Conservation (phyloP, 768 basidiomycete genomes). For the Pleurotus ostreatus region DNA sequence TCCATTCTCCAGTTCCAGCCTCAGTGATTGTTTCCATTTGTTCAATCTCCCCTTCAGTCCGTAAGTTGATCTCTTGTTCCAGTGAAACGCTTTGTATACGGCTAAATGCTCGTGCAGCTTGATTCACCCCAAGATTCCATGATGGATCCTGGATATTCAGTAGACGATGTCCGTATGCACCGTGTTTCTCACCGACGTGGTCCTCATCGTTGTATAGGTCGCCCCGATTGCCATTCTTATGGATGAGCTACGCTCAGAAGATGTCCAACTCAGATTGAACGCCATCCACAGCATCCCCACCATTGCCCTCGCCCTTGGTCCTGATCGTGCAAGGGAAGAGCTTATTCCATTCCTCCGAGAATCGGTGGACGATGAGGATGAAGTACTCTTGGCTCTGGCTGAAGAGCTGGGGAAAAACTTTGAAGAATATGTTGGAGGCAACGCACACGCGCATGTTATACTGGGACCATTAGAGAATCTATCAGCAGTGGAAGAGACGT, state of each 20-base stretch:
- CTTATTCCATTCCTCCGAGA: conserved; percentile 97
- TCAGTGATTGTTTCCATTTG: no score
- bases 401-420: conserved; percentile 93
- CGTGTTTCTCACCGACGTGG: conserved; percentile 13
- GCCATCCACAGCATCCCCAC: conserved; percentile 97
- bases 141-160: conserved; percentile 65
- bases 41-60: neutral
- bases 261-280: conserved; percentile 92
- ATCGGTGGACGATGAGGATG: conserved; percentile 99
- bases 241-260: conserved; percentile 97
- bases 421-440: conserved; percentile 92
- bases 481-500: conserved; percentile 94
- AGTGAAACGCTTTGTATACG: neutral
- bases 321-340: conserved; percentile 92
- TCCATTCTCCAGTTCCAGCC: no score
- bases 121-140: conserved; percentile 14
- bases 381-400: conserved; percentile 91
- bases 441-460: conserved; percentile 79
- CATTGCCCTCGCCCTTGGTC: conserved; percentile 93
- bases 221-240: conserved; percentile 95
- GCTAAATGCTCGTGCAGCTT: neutral
- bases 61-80: neutral
- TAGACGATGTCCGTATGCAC: conserved; percentile 59
- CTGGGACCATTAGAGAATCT: conserved; percentile 93
- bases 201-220: conserved; percentile 45